Evolutionary conservation across 257 asterid species (phyloP).

Genomic region (Linaria vulgaris): DNA sequence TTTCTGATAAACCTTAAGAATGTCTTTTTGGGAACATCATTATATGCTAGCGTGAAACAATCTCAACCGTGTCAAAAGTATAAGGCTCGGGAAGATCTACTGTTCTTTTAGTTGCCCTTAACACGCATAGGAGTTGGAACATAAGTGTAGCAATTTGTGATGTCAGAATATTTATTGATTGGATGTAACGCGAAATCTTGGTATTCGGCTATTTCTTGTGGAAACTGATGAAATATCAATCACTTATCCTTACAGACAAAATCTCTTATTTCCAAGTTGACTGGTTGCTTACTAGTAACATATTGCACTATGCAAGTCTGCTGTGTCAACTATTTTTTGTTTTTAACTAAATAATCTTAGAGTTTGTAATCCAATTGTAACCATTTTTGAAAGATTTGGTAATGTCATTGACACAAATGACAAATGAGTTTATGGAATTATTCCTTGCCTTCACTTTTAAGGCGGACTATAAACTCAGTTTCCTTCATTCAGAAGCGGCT

Average conservation of each 20-base stretch:
- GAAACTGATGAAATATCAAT: constrained; percentile 1
- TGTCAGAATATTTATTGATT: background rate
- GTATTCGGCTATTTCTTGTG: too few relatives aligned
- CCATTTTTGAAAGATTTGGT: background rate
- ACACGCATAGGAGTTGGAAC: too few relatives aligned
- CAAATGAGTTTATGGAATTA: constrained; percentile 1
- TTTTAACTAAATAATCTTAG: constrained; percentile 3
- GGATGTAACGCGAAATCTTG: too few relatives aligned
- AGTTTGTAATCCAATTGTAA: constrained; percentile 8
- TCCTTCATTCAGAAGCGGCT: constrained; percentile 11
- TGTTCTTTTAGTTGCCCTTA: too few relatives aligned
- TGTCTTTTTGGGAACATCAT: background rate
- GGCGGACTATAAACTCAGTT: background rate
- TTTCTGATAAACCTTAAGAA: too few relatives aligned
- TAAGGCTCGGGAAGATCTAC: too few relatives aligned
- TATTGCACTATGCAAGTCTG: background rate
- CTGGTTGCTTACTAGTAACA: constrained; percentile 5
- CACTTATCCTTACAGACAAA: background rate
- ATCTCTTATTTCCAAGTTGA: too few relatives aligned
- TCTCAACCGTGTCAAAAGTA: background rate
- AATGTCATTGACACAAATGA: background rate
- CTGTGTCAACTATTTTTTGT: constrained; percentile 14
- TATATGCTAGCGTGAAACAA: constrained; percentile 6
- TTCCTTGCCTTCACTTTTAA: too few relatives aligned
- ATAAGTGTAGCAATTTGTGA: too few relatives aligned